Percentiles rank a stretch among this genome's conserved stretches.
phyloP scores from a whole-genome alignment of 768 basidiomycete genomes.

The Rhizopogon salebrosus region DNA sequence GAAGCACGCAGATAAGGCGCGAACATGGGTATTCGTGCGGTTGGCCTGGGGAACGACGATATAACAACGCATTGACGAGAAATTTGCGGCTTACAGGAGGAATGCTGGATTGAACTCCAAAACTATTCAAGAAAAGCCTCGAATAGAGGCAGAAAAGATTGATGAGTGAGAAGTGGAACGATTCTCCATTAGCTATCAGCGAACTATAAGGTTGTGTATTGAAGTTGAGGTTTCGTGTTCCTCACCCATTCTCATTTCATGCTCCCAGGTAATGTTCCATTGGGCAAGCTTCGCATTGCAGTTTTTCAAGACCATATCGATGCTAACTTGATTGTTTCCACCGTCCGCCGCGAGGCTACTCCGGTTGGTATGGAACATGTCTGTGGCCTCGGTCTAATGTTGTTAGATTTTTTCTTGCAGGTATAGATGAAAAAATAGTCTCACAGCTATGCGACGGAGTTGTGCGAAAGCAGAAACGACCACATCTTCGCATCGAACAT shows the following conservation, averaged over 20 bases:
- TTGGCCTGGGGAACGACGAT: slow-evolving; percentile 38
- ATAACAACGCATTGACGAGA: neutral
- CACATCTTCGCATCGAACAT: slow-evolving; percentile 72
- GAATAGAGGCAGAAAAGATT: slow-evolving; percentile 75
- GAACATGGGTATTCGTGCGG: slow-evolving; percentile 54
- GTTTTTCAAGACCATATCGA: slow-evolving; percentile 64
- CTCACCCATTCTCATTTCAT: slow-evolving; percentile 67
- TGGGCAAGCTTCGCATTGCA: slow-evolving; percentile 68
- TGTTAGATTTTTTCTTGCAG: neutral
- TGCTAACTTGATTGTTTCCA: slow-evolving; percentile 60
- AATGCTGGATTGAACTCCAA: slow-evolving; percentile 67
- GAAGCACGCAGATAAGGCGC: slow-evolving; percentile 68
- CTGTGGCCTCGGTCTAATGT: slow-evolving; percentile 65
- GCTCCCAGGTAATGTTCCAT: slow-evolving; percentile 70
- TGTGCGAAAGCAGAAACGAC: slow-evolving; percentile 74
- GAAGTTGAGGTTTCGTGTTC: neutral
- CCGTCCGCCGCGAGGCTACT: slow-evolving; percentile 35
- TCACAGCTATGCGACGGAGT: slow-evolving; percentile 73
- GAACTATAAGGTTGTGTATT: slow-evolving; percentile 2
- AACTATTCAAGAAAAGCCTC: slow-evolving; percentile 78
- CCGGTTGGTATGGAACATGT: slow-evolving; percentile 57
- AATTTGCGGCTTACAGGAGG: slow-evolving; percentile 40
- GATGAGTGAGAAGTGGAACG: slow-evolving; percentile 73
- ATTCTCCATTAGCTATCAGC: slow-evolving; percentile 57
- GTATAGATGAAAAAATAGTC: slow-evolving; percentile 19